Conservation (phyloP, 169 alveolate genomes). For the Plasmodium inui region DNA sequence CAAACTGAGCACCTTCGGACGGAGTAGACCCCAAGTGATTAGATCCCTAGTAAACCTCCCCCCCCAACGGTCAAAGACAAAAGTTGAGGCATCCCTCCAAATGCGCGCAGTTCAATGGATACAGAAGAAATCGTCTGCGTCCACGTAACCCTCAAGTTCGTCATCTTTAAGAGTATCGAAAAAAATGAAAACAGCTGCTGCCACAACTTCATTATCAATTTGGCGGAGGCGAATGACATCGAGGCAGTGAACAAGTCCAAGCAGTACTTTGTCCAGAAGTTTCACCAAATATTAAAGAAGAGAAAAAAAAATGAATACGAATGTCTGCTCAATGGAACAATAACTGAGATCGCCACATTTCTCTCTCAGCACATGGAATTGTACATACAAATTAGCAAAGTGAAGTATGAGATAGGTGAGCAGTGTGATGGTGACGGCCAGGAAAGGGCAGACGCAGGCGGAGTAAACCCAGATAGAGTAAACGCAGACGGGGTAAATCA, state of each 20-base stretch:
- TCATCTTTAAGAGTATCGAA: conserved; percentile 47
- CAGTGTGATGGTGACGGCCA: neutral
- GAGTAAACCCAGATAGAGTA: neutral
- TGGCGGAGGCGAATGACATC: conserved; percentile 54
- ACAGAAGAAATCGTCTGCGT: conserved; percentile 57
- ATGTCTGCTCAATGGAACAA: conserved; percentile 51
- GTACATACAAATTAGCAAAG: conserved; percentile 37
- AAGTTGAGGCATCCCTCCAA: neutral
- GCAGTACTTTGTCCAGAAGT: conserved; percentile 39
- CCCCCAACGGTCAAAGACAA: neutral
- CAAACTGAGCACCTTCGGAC: neutral
- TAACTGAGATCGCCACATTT: conserved; percentile 57
- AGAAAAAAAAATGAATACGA: conserved; percentile 66
- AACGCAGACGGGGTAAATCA: neutral
- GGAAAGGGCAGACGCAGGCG: neutral
- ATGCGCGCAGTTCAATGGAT: conserved; percentile 42
- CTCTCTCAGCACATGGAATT: conserved; percentile 36
- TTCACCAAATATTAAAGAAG: conserved; percentile 24
- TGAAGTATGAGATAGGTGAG: conserved; percentile 4
- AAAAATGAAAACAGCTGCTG: conserved; percentile 44
- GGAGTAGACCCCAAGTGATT: neutral
- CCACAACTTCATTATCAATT: conserved; percentile 21
- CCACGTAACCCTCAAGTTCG: conserved; percentile 38
- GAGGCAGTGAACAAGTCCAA: conserved; percentile 37
- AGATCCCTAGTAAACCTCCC: no score